Base-by-base conservation (phyloP, 164 flowering plant species). In the Liquidambar formosana region DNA sequence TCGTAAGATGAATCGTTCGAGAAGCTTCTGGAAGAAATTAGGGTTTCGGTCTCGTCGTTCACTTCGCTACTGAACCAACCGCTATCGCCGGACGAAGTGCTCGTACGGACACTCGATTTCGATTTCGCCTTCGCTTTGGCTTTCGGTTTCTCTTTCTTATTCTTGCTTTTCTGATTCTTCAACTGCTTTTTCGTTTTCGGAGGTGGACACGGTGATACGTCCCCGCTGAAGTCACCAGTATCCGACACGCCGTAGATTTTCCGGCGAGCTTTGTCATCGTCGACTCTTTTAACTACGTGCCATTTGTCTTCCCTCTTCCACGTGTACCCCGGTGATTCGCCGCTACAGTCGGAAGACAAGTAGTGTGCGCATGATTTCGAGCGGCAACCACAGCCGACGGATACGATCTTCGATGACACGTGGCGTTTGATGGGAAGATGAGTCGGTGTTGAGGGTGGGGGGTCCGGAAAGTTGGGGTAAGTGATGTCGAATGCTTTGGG, bases 331-430 rank as follows among this genome's bases (percentile, higher is more conserved):
- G 67, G 18, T 16, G 66, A 63, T 23, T 43, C 61, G 16, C 12
- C 8, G 38, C 18, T 33, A 23, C 26, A 53, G 49, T 54, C 57
- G 51, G 70, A 44, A 16, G 57, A 16, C 13, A 21, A 21, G 47
- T 14, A 5, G 27, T 3, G 59, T 44, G 10, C 15, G 46, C 49
- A 19, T 26, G 70, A 28, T 64, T n/a, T 68, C 16, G 73, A 60
- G 21, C 65, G 47, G 45, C 70, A 70, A 33, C 72, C 64, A 59
- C 80, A 67, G 27, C 74, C 74, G 33, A 68, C 51, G 5, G 79
- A 63, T n/a, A 58, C 63, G 19, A 64, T 23, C 26, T 67, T 67
- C 26, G 71, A 60, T 8, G 75, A 61, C 3, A 65, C 65, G n/a
- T 68, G 75, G 33, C 59, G 67, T 52, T 43, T 63, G 18, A 64